Percentiles rank a stretch among this genome's conserved stretches.
phyloP scores from a whole-genome alignment of 495 filamentous ascomycete species.

The Cercophora sp. region DNA sequence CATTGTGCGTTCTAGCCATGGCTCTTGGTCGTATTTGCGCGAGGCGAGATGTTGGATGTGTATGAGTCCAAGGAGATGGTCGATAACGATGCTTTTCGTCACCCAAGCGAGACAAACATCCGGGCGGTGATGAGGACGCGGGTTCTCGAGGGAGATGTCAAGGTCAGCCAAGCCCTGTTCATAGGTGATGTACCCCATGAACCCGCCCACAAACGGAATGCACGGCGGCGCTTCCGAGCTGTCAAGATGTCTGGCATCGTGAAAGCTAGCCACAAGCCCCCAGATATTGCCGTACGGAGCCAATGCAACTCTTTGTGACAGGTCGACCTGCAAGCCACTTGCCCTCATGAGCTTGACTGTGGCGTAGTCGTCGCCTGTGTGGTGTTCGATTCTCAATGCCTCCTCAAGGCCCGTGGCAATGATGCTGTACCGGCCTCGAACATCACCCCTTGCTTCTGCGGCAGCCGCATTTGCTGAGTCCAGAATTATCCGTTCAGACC shows the following conservation, averaged over 20 bases:
- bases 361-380: constrained; percentile 37
- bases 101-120: constrained; percentile 78
- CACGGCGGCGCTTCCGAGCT: constrained; percentile 15
- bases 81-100: constrained; percentile 74
- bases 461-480: constrained; percentile 51
- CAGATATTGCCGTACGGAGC: constrained; percentile 45
- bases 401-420: constrained; percentile 56
- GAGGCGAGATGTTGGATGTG: constrained; percentile 61
- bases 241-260: constrained; percentile 44
- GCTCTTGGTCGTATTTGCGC: constrained; percentile 28
- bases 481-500: constrained; percentile 46
- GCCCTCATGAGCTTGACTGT: constrained; percentile 20
- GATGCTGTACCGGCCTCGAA: constrained; percentile 63
- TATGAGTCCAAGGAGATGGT: constrained; percentile 58
- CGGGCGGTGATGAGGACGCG: constrained; percentile 47
- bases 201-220: constrained; percentile 79
- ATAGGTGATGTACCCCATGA: constrained; percentile 87
- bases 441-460: constrained; percentile 33
- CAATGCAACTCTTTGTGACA: constrained; percentile 29
- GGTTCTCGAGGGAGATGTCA: constrained; percentile 35
- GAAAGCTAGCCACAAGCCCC: constrained; percentile 54
- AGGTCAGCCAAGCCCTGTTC: constrained; percentile 72
- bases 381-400: constrained; percentile 52
- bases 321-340: constrained; percentile 2
- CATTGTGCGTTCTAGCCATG: constrained; percentile 31